Evolutionary conservation across 495 filamentous ascomycete genomes (phyloP), one percentile per base, ranked within the genome.

Genomic region (Lasiosphaeria miniovina): DNA sequence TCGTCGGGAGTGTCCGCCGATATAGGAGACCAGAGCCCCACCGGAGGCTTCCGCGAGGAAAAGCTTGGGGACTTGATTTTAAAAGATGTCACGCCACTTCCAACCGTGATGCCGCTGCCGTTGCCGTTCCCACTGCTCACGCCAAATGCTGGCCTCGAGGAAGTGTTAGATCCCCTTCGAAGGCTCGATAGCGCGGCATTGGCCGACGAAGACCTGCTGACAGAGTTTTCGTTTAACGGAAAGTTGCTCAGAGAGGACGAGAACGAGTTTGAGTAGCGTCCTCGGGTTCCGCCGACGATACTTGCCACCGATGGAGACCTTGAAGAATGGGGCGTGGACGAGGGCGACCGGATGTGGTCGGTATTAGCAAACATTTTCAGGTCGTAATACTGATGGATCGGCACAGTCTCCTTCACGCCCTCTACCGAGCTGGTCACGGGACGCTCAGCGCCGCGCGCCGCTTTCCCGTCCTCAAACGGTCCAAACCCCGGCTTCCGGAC

Each of bases 311-410:
- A 68, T 12, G 71, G 46, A 6, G 64, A 55, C n/a, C 63, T 55
- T 9, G 64, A 51, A 5, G 63, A 45, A 12, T 68, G 49, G 0
- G 75, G 69, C 6, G 76, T 73, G n/a, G 81, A 77, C 0, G 63
- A 45, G 8, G 66, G 46, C 6, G 83, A 77, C 9, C 87, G 84
- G 4, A 96, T 77, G 68, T 97, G 93, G 24, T 96, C 93, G 1
- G 84, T 88, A 35, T 87, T 93, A 33, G 89, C 89, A 12, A 88
- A 77, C 15, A 95, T 67, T 65, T 86, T 87, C 55, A 97, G 76
- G 45, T 90, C 87, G 67, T 95, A 97, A 36, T 86, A 75, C n/a
- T 84, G 80, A 36, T 78, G 70, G n/a, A 80, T 62, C 6, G 61
- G 61, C 4, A 69, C 52, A 15, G 45, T 77, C 66, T 45, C 82